Evolutionary conservation across 306 rosid species (phyloP).

Genomic region (Abrus pulchellus): DNA sequence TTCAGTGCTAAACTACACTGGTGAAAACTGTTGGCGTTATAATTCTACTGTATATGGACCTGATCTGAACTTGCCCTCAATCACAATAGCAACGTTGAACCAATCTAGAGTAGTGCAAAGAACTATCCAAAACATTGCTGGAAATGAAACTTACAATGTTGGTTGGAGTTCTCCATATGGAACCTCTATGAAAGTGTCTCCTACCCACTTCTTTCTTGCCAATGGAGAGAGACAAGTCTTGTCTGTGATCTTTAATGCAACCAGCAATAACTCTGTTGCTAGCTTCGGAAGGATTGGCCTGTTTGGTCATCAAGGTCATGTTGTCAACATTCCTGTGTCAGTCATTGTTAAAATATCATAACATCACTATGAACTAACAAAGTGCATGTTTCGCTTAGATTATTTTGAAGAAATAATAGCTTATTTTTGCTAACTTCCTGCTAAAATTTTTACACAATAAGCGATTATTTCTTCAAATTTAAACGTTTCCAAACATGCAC

Average conservation of each 20-base stretch:
- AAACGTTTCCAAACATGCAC: background rate
- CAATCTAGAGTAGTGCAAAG: slow-evolving; percentile 73
- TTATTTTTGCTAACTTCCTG: too few relatives aligned
- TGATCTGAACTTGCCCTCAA: slow-evolving; percentile 94
- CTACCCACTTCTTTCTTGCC: slow-evolving; percentile 65
- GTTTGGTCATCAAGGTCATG: slow-evolving; percentile 88
- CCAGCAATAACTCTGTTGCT: slow-evolving; percentile 67
- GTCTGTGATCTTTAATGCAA: slow-evolving; percentile 70
- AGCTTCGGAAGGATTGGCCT: slow-evolving; percentile 97
- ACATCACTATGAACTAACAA: slow-evolving; percentile 52
- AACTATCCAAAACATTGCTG: slow-evolving; percentile 70
- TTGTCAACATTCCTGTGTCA: slow-evolving; percentile 81
- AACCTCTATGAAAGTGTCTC: slow-evolving; percentile 74
- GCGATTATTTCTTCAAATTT: too few relatives aligned
- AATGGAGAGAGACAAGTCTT: slow-evolving; percentile 71
- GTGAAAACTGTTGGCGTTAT: slow-evolving; percentile 67
- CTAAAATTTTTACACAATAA: too few relatives aligned
- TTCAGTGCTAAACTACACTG: slow-evolving; percentile 84
- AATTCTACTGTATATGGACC: slow-evolving; percentile 66
- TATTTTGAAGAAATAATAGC: too few relatives aligned
- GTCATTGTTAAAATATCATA: slow-evolving; percentile 63
- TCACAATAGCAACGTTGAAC: slow-evolving; percentile 80
- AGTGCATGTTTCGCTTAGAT: background rate
- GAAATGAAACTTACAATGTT: slow-evolving; percentile 72
- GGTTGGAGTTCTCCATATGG: slow-evolving; percentile 93